Base-by-base conservation (phyloP, 139 green algal species). In the Picochlorum sp. region DNA sequence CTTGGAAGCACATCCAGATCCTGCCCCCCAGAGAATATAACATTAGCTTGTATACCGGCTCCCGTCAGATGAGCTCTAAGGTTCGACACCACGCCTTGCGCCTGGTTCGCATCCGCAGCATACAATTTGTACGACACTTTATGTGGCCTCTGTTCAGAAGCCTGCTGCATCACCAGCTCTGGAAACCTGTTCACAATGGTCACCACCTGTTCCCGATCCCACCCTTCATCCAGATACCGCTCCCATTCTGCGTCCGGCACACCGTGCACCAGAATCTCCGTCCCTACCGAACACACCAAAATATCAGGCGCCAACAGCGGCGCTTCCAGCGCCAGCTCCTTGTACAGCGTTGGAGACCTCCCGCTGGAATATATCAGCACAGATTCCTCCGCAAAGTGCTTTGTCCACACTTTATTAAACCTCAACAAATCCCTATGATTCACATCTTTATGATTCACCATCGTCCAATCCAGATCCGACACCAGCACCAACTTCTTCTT, bases 281-380 rank as follows among this genome's bases (percentile, higher is more conserved):
- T 93, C 36, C 89, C 89, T 10, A 97, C 89, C 1, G 81, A 91
- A 76, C 87, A 95, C n/a, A 94, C 85, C 14, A 95, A 70, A 18
- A 93, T 70, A 57, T 89, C 73, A 3, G 88, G 88, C 1, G 61
- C 79, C 2, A 92, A 70, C 49, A 96, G 64, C 7, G 89, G 88
- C 14, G 76, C 73, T 31, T 90, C 71, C 30, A 67, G 62, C 78
- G 80, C 71, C 1, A 97, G 76, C 59, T 93, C 30, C 6, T 69
- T 58, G 58, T 85, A 96, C 3, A 93, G 67, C 18, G 51, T 51
- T 13, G 84, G 89, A 2, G 88, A 95, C 5, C 89, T 56, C 24
- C 89, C 89, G 2, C 89, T 95, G 25, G 88, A 95, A 59, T 86
- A 97, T 13, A 96, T 77, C 2, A 97, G 78, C n/a, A 94, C 68